Evolutionary conservation across 2,329 filamentous ascomycete species (phyloP).

Genomic region (Fusarium heterosporum): DNA sequence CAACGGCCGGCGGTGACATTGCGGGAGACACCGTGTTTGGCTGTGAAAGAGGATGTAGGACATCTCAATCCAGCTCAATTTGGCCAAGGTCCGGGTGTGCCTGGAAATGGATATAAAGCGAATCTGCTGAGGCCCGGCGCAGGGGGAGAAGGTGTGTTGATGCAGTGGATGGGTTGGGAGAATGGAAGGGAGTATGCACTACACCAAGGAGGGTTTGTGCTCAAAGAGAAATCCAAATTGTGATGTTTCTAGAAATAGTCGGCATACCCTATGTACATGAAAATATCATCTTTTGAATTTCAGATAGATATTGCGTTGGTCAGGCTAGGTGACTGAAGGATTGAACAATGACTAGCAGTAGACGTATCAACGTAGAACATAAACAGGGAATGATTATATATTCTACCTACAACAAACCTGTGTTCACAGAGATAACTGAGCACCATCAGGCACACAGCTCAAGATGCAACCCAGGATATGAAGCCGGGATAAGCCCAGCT

Average conservation of each 20-base stretch:
- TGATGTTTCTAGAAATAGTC: conserved; percentile 27
- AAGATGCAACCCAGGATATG: conserved; percentile 27
- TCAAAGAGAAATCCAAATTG: conserved; percentile 53
- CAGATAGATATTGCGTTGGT: not conserved
- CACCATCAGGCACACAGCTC: conserved; percentile 15
- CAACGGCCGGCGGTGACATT: conserved; percentile 78
- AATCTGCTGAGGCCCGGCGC: conserved; percentile 71
- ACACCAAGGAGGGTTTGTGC: conserved; percentile 69
- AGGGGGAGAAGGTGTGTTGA: conserved; percentile 77
- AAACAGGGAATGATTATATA: conserved; percentile 41
- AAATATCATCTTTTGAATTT: not conserved
- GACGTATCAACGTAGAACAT: not conserved
- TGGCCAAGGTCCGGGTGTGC: conserved; percentile 73
- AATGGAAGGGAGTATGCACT: conserved; percentile 78
- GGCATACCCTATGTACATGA: not conserved
- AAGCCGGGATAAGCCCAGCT: conserved; percentile 25
- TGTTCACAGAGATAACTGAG: conserved; percentile 26
- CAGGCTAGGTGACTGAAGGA: too few relatives aligned
- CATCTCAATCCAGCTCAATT: conserved; percentile 53
- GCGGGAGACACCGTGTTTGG: conserved; percentile 74
- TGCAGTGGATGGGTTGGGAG: conserved; percentile 81
- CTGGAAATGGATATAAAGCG: conserved; percentile 75
- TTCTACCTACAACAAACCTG: conserved; percentile 45
- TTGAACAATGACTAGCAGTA: not conserved
- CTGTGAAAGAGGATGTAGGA: conserved; percentile 62